Evolutionary conservation across 2,329 filamentous ascomycete genomes (phyloP), one percentile per base, ranked within the genome.

Genomic region (Verticillium tricorpus): DNA sequence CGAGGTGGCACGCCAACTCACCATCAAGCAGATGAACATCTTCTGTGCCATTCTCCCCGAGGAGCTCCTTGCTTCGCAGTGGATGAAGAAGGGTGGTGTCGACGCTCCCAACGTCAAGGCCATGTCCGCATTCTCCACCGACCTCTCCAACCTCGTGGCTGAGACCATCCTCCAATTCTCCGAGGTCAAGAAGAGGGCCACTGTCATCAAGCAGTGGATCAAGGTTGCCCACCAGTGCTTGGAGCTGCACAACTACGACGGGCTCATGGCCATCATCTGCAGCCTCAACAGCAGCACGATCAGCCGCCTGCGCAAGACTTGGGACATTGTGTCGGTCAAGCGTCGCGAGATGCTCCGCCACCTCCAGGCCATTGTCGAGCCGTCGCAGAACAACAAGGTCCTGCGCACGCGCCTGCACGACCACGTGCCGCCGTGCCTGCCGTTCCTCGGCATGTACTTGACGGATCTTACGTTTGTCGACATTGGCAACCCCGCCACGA

Each of bases 381-480:
- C 93, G 5, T 89, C 91, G 14, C 91, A 92, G 71, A 99, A 99
- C 78, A 94, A 97, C 77, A 91, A 92, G 65, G 87, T 90, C 12
- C 85, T 99, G 28, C 90, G 95, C 56, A 87, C 89, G 62, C 88
- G 91, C 55, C 85, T 99, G 3, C 89, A 94, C 68, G 89, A 92
- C 69, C 91, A 96, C 60, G 88, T 96, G 0, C 92, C 93, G 1
- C 94, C 95, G 5, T 99, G 95, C 72, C 83, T 99, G 60, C 95
- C 95, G 0, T 99, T 98, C 73, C 85, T 99, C 2, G 95, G 95
- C 66, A 96, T 96, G 77, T 98, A 97, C 74, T 82, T 99, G 45
- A 99, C 95, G 0, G 95, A 99, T 72, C 81, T 99, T 40, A 97
- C 93, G 0, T 98, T 99, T 76, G 90, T 97, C 60, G 93, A 98